Evolutionary conservation across 352 stramenopile species (phyloP), one percentile per base, ranked within the genome.

Genomic region (Phytophthora sp.): DNA sequence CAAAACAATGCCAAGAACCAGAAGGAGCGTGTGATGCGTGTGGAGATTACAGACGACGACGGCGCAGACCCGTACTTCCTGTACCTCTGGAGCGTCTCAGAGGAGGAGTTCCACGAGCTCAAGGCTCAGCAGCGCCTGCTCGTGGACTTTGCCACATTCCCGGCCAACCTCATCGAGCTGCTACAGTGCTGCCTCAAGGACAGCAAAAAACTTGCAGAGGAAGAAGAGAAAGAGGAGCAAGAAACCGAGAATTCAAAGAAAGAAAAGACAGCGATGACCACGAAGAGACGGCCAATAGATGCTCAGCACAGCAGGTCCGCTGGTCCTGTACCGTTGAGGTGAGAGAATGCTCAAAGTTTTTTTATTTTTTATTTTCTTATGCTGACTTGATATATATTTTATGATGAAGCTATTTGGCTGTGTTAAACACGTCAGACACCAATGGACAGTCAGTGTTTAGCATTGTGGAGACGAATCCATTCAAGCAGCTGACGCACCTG

Each of bases 401-500:
- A 7, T 54, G 18, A 4, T 27, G 24, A 39, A 93, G 88, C 53
- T 95, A 94, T 67, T 73, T 95, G 31, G 88, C 86, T 29, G 88
- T 95, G 27, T 58, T 95, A 26, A 93, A 93, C 60, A 94, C 85
- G 29, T 80, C 65, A 15, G 82, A 94, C 52, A 49, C 50, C 27
- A 69, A 84, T 24, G 80, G 74, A n/a, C 69, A 88, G 45, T 90
- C 80, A 4, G 67, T 91, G 18, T 98, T 98, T 68, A 96, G 86
- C 30, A 93, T 98, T 41, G 90, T 98, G 38, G 95, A 98, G 77
- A 96, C 93, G 20, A 98, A 98, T 52, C 84, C 69, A 21, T 98
- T 98, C 81, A 98, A 98, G 78, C 88, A 98, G 65, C 65, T 98
- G 57, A 98, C 91, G 46, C 95, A 98, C 59, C 71, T 98, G 13